These are phyloP conservation scores for Brassica carinata DNA, from an alignment of 345 rosid species.

Conservation along the genomic window DNA sequence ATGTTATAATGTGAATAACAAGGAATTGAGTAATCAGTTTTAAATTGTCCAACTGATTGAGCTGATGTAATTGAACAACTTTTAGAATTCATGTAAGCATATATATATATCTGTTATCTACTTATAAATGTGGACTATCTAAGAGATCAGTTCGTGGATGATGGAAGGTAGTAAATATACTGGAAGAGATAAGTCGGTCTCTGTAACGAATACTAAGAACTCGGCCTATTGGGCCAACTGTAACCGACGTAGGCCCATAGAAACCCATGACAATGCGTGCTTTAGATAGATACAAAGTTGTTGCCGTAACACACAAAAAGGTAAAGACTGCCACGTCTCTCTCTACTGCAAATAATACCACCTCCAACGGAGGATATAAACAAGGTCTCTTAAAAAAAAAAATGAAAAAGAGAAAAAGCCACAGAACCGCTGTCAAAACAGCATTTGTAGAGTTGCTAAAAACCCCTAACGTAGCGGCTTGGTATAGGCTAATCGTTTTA, in stretches of 20 bases:
- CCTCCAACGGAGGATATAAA: too few species aligned
- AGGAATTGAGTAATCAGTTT: not conserved
- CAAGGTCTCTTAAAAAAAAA: too few species aligned
- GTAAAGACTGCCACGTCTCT: conserved; percentile 1
- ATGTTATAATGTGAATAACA: not conserved
- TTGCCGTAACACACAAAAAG: not conserved
- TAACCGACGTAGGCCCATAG: conserved; percentile 8
- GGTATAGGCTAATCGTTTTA: too few species aligned
- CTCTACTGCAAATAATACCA: not conserved
- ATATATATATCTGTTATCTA: not conserved
- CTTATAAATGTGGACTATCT: not conserved
- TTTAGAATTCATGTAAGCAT: not conserved
- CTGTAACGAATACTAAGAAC: not conserved
- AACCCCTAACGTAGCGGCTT: too few species aligned
- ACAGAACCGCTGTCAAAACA: too few species aligned
- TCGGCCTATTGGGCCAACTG: not conserved
- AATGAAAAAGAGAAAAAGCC: too few species aligned
- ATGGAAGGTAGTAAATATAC: not conserved
- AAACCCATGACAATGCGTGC: conserved; percentile 14
- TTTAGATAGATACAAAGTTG: not conserved
- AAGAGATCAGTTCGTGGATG: not conserved
- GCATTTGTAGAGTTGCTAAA: too few species aligned
- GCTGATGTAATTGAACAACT: not conserved
- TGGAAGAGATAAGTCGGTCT: not conserved
- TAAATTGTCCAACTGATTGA: not conserved